Conservation (phyloP, 495 filamentous ascomycete genomes). For the Trichoderma gamsii region DNA sequence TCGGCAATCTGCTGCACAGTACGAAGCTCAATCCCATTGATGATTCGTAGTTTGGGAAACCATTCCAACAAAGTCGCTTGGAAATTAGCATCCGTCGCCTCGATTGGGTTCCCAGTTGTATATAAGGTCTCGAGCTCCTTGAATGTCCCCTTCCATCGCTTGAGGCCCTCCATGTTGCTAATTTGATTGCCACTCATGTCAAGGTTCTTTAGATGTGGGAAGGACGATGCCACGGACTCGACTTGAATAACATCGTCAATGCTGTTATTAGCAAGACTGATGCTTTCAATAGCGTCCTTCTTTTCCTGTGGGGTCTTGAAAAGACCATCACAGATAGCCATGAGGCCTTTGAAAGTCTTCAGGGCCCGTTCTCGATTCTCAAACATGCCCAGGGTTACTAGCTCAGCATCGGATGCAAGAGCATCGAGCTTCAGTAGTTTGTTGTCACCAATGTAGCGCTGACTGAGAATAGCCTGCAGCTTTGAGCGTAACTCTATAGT, state of each 20-base stretch:
- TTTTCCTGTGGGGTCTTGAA: constrained; percentile 62
- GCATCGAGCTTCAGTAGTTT: constrained; percentile 78
- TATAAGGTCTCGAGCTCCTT: constrained; percentile 70
- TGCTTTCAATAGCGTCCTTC: constrained; percentile 64
- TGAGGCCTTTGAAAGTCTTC: constrained; percentile 85
- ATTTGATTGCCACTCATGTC: constrained; percentile 59
- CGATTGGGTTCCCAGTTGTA: constrained; percentile 68
- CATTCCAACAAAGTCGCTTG: constrained; percentile 67
- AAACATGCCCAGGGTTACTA: constrained; percentile 71
- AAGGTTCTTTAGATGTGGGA: constrained; percentile 70
- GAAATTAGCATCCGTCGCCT: constrained; percentile 52
- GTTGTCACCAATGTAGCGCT: constrained; percentile 59
- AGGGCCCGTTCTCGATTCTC: constrained; percentile 59
- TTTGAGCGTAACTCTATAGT: constrained; percentile 39
- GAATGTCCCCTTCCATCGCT: constrained; percentile 72
- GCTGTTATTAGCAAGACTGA: constrained; percentile 71
- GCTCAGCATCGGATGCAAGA: constrained; percentile 59
- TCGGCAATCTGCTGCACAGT: constrained; percentile 59
- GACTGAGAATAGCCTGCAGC: constrained; percentile 53
- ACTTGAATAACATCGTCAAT: constrained; percentile 65
- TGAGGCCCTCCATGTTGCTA: constrained; percentile 34
- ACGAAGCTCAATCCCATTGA: constrained; percentile 67
- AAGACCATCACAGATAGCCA: constrained; percentile 68
- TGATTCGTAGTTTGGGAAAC: constrained; percentile 68
- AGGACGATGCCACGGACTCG: constrained; percentile 61